These are phyloP conservation scores for Trichoderma sp. DNA, from an alignment of 2,329 filamentous ascomycete species.

Conservation along the genomic window DNA sequence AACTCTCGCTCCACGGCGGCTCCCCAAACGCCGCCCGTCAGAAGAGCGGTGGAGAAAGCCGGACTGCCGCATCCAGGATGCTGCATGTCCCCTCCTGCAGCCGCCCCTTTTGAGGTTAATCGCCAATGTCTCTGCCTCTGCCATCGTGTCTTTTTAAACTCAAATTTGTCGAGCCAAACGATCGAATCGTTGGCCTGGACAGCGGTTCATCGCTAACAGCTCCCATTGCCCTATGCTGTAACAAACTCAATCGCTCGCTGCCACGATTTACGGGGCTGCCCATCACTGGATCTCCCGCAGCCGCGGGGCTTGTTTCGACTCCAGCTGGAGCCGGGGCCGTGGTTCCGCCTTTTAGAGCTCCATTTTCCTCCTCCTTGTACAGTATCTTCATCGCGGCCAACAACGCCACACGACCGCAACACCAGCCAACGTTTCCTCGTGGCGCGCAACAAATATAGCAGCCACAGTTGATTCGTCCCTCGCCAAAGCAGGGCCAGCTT, in stretches of 20 bases:
- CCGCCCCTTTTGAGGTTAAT: background rate
- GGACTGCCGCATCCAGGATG: constrained; percentile 3
- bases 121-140: background rate
- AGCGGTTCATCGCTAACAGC: background rate
- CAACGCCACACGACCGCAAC: background rate
- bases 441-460: constrained; percentile 5
- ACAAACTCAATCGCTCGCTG: background rate
- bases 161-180: background rate
- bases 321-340: constrained; percentile 3
- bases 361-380: background rate
- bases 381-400: background rate
- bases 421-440: constrained; percentile 2
- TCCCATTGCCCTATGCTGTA: background rate
- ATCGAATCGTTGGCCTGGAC: background rate
- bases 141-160: background rate
- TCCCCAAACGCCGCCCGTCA: constrained; percentile 14
- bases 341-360: constrained; percentile 13
- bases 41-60: constrained; percentile 18
- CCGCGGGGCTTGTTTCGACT: constrained; percentile 2
- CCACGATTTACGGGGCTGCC: background rate
- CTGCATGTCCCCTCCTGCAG: constrained; percentile 19
- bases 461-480: constrained; percentile 10
- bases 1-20: background rate
- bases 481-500: background rate
- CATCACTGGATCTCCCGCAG: constrained; percentile 18